A percentile compares a stretch with the other conserved stretches of the same genome.
Conservation (phyloP, 257 asterid genomes). For the Haberlea rhodopensis region DNA sequence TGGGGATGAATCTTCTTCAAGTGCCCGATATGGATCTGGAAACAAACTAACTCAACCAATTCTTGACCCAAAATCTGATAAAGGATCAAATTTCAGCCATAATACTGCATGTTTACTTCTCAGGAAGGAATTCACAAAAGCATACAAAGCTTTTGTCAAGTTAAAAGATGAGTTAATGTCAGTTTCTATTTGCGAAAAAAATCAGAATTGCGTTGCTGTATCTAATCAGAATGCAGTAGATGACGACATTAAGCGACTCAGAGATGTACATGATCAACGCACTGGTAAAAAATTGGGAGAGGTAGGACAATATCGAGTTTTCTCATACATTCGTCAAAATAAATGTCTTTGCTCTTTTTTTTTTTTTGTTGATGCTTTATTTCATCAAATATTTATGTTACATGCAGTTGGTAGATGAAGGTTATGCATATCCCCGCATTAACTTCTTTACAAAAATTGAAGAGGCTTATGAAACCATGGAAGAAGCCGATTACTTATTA, state of each 20-base stretch:
- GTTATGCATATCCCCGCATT: conserved; percentile 27
- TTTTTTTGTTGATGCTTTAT: conserved; percentile 13
- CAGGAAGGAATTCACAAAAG: conserved; percentile 36
- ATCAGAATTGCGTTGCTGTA: conserved; percentile 22
- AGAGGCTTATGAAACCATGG: conserved; percentile 54
- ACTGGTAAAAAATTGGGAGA: conserved; percentile 27
- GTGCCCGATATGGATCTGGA: conserved; percentile 4
- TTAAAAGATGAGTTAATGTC: conserved; percentile 35
- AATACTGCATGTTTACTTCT: conserved; percentile 27
- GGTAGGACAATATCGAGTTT: conserved; percentile 29
- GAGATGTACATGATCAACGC: conserved; percentile 30
- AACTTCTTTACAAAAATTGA: conserved; percentile 54
- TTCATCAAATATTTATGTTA: conserved; percentile 19
- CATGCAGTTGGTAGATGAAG: conserved; percentile 39
- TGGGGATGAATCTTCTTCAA: conserved; percentile 25
- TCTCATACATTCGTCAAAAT: not conserved
- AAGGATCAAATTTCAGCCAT: conserved; percentile 21
- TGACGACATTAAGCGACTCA: conserved; percentile 20
- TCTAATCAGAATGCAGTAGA: conserved; percentile 24
- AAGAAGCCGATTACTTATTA: conserved; percentile 59
- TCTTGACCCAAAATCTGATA: conserved; percentile 24
- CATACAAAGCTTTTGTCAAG: conserved; percentile 34
- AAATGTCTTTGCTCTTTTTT: not conserved
- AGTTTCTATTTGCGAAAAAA: conserved; percentile 25
- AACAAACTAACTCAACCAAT: conserved; percentile 24